These are phyloP conservation scores for Rhododendron simsii DNA, from an alignment of 148 eudicot genomes.

Conservation along the genomic window DNA sequence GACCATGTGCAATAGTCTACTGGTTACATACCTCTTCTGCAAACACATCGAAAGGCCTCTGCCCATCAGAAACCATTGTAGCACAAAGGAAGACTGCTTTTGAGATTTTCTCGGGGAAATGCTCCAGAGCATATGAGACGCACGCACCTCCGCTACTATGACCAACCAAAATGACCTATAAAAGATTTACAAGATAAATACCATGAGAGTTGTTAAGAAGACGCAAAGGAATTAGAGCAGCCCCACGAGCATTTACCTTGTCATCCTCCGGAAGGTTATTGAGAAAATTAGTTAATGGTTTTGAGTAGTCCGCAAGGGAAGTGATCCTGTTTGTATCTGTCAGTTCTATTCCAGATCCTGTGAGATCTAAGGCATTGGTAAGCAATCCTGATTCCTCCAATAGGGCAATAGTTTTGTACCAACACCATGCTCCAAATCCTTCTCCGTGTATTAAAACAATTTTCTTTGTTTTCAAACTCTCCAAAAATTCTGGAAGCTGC, in stretches of 20 bases:
- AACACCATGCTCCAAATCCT: slow-evolving; percentile 99
- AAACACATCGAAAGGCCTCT: slow-evolving; percentile 89
- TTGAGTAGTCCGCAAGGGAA: slow-evolving; percentile 68
- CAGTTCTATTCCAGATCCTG: slow-evolving; percentile 85
- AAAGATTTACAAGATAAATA: slow-evolving; percentile 6
- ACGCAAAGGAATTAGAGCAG: not conserved
- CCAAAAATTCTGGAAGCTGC: slow-evolving; percentile 69
- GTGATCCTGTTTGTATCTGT: slow-evolving; percentile 55
- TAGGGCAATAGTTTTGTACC: slow-evolving; percentile 92
- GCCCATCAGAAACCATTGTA: slow-evolving; percentile 84
- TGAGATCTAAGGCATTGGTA: slow-evolving; percentile 79
- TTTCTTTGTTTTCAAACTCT: slow-evolving; percentile 59
- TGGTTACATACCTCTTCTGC: slow-evolving; percentile 57
- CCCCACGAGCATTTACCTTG: slow-evolving; percentile 39
- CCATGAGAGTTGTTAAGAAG: not conserved
- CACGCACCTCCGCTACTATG: slow-evolving; percentile 97
- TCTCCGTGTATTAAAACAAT: slow-evolving; percentile 85
- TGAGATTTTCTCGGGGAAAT: slow-evolving; percentile 59
- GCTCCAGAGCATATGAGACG: slow-evolving; percentile 81
- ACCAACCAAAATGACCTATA: slow-evolving; percentile 89
- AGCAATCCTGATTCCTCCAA: slow-evolving; percentile 79
- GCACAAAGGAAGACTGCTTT: slow-evolving; percentile 86
- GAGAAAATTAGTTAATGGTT: slow-evolving; percentile 62
- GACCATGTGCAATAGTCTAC: not conserved
- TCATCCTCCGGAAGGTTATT: slow-evolving; percentile 66